A percentile compares a stretch with the other conserved stretches of the same genome.
Evolutionary conservation across 2,329 filamentous ascomycete genomes (phyloP).

Genomic region (Aspergillus quadrilineatus): DNA sequence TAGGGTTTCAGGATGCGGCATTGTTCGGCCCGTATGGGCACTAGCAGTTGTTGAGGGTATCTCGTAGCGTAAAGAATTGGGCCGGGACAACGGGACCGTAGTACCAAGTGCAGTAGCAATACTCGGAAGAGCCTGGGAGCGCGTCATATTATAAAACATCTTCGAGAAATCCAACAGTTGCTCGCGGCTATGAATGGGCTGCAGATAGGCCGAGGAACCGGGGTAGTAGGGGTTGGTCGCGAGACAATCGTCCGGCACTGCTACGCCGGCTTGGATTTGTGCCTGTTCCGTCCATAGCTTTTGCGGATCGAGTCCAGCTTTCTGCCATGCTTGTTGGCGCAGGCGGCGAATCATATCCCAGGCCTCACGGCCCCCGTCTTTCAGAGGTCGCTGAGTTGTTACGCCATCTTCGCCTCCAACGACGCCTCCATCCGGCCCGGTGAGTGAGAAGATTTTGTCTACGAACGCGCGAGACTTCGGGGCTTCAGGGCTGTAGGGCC

Average conservation of each 20-base stretch:
- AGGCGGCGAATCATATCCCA: slow-evolving; percentile 51
- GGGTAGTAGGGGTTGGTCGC: slow-evolving; percentile 15
- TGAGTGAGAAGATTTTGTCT: slow-evolving; percentile 48
- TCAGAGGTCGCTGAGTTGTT: slow-evolving; percentile 44
- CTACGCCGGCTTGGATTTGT: slow-evolving; percentile 41
- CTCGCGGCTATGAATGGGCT: slow-evolving; percentile 14
- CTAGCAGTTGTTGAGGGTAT: slow-evolving; percentile 16
- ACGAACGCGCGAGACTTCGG: slow-evolving; percentile 47
- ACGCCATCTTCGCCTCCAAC: slow-evolving; percentile 48
- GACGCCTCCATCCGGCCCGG: slow-evolving; percentile 46
- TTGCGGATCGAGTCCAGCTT: slow-evolving; percentile 47
- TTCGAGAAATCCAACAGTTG: slow-evolving; percentile 34
- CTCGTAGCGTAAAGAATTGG: slow-evolving; percentile 29
- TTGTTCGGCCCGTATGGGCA: background rate
- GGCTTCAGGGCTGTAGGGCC: slow-evolving; percentile 47
- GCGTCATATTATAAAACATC: slow-evolving; percentile 38
- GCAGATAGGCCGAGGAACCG: slow-evolving; percentile 11
- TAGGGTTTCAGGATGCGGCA: slow-evolving; percentile 7
- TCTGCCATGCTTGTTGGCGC: slow-evolving; percentile 50
- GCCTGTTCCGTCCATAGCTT: slow-evolving; percentile 49
- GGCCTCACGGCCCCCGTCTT: slow-evolving; percentile 50
- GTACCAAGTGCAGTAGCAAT: slow-evolving; percentile 12
- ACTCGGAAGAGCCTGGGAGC: slow-evolving; percentile 30
- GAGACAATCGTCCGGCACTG: slow-evolving; percentile 22
- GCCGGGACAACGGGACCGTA: slow-evolving; percentile 17